These are phyloP conservation scores for Vickermania ingenoplastis DNA, from an alignment of 208 protist species.

Conservation along the genomic window DNA sequence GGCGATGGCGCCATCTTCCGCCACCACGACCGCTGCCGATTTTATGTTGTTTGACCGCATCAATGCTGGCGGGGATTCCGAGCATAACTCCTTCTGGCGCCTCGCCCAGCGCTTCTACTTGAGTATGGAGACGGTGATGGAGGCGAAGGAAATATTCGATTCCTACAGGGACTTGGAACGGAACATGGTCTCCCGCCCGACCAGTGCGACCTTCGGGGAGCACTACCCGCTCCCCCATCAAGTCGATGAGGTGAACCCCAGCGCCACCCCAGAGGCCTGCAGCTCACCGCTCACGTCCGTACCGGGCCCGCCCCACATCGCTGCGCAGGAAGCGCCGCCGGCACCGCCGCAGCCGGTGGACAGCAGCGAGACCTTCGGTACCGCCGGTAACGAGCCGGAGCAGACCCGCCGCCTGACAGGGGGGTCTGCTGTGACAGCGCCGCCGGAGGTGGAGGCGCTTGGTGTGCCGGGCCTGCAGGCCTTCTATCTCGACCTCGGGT, in stretches of 20 bases:
- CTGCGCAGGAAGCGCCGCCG: background rate
- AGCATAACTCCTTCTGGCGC: slow-evolving; percentile 2
- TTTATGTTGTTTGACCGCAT: too few relatives aligned
- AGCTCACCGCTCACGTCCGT: background rate
- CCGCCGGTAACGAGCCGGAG: background rate
- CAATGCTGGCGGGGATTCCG: too few relatives aligned
- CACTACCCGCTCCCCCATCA: background rate
- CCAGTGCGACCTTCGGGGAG: background rate
- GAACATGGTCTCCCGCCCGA: background rate
- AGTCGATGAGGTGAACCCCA: background rate
- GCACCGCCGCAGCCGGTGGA: background rate
- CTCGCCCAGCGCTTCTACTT: slow-evolving; percentile 27
- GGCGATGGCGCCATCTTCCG: too few relatives aligned
- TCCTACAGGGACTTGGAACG: slow-evolving; percentile 15
- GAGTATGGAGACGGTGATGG: slow-evolving; percentile 15
- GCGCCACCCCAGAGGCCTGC: background rate
- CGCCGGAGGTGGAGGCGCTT: slow-evolving; percentile 6
- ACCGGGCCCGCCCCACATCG: background rate
- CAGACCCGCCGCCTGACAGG: background rate
- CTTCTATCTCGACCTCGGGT: slow-evolving; percentile 32
- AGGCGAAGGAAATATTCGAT: slow-evolving; percentile 18
- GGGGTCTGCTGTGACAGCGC: background rate
- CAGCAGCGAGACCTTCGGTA: background rate
- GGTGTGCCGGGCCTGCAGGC: slow-evolving; percentile 31
- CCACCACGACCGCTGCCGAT: too few relatives aligned